Conservation (phyloP, 495 filamentous ascomycete genomes). For the Aspergillus sclerotioniger region DNA sequence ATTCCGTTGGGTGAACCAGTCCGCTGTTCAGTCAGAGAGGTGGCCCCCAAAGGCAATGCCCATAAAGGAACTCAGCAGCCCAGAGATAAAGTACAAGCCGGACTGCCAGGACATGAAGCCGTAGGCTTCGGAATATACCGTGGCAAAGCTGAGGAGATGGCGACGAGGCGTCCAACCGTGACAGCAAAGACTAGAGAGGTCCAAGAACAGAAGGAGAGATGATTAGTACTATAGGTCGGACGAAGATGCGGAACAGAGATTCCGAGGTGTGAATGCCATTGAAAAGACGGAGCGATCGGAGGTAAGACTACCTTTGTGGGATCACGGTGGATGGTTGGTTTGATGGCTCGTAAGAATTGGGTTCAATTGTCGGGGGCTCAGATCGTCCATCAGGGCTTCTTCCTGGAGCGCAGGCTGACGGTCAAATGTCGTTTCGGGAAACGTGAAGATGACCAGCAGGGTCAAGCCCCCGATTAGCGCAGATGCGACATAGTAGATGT, state of each 20-base stretch:
- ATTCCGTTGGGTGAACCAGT: slow-evolving; percentile 50
- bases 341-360: not conserved
- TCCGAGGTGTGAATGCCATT: slow-evolving; percentile 41
- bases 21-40: slow-evolving; percentile 49
- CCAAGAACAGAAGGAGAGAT: slow-evolving; percentile 52
- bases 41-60: slow-evolving; percentile 50
- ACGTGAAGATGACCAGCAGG: slow-evolving; percentile 47
- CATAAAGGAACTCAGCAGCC: slow-evolving; percentile 47
- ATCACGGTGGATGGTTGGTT: slow-evolving; percentile 17
- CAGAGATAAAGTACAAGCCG: slow-evolving; percentile 49
- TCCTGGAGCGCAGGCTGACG: not conserved
- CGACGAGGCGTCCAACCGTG: slow-evolving; percentile 53
- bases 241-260: slow-evolving; percentile 42
- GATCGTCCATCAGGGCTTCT: not conserved
- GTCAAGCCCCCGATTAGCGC: slow-evolving; percentile 44
- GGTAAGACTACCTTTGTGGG: slow-evolving; percentile 26
- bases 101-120: slow-evolving; percentile 41
- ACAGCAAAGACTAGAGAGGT: slow-evolving; percentile 46
- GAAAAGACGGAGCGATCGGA: slow-evolving; percentile 38
- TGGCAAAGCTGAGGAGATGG: slow-evolving; percentile 49
- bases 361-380: not conserved
- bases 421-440: slow-evolving; percentile 52
- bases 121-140: slow-evolving; percentile 35
- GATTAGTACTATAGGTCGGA: slow-evolving; percentile 48
- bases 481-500: slow-evolving; percentile 49